Conservation (phyloP, 371 early-diverging fungal genomes). For the Mortierella sp. region DNA sequence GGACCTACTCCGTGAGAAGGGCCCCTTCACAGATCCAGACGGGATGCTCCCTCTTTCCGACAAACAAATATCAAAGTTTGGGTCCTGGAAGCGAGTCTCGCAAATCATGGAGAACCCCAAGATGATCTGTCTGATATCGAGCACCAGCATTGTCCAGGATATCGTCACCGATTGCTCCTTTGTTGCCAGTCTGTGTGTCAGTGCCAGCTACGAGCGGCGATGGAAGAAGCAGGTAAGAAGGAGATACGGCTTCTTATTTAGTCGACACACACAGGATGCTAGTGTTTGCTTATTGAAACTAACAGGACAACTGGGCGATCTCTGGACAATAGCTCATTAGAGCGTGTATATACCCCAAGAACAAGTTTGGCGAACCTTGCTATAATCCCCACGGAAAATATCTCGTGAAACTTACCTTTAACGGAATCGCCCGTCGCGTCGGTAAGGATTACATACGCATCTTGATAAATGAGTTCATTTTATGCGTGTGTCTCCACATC, state of each 20-base stretch:
- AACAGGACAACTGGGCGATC: background rate
- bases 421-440: constrained; percentile 89
- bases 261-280: too few relatives aligned
- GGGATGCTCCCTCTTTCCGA: constrained; percentile 82
- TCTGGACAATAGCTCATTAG: constrained; percentile 77
- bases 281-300: too few relatives aligned
- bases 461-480: too few relatives aligned
- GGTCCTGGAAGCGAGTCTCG: constrained; percentile 86
- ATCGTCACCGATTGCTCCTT: constrained; percentile 95
- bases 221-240: constrained; percentile 82
- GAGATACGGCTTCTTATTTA: too few relatives aligned
- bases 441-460: too few relatives aligned
- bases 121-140: constrained; percentile 75
- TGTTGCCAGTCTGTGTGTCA: constrained; percentile 91
- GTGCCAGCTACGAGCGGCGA: constrained; percentile 85
- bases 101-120: constrained; percentile 77
- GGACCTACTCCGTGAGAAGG: constrained; percentile 50
- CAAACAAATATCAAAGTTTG: constrained; percentile 80
- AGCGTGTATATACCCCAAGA: constrained; percentile 89
- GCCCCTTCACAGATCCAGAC: constrained; percentile 70
- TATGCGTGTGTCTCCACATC: too few relatives aligned
- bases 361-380: constrained; percentile 76
- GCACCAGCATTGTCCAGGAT: constrained; percentile 75
- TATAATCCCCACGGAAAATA: constrained; percentile 93
- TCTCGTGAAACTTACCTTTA: constrained; percentile 84